Conservation (phyloP, 2,329 filamentous ascomycete genomes). For the Fusarium sterilihyphosum region DNA sequence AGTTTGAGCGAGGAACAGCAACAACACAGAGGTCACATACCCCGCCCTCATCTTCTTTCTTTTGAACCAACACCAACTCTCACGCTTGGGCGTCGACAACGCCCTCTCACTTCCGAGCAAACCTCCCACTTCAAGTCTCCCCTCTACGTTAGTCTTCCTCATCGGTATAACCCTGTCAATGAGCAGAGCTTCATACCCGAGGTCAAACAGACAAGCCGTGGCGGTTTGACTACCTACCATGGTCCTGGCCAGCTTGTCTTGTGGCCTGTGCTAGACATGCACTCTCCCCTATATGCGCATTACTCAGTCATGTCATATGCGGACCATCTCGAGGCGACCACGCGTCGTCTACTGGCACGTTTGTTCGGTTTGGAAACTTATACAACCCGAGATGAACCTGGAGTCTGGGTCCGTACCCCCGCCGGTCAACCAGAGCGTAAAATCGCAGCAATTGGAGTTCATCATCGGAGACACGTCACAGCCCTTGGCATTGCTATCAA, state of each 20-base stretch:
- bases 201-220: conserved; percentile 79
- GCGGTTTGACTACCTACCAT: conserved; percentile 94
- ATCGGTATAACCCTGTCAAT: conserved; percentile 44
- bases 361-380: conserved; percentile 67
- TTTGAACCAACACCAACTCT: conserved; percentile 87
- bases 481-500: conserved; percentile 88
- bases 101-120: conserved; percentile 57
- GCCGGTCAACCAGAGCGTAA: conserved; percentile 64
- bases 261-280: conserved; percentile 91
- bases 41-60: conserved; percentile 78
- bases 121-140: conserved; percentile 55
- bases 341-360: conserved; percentile 70
- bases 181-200: conserved; percentile 57
- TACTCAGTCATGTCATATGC: conserved; percentile 82
- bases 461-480: conserved; percentile 83
- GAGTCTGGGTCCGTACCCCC: conserved; percentile 74
- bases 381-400: conserved; percentile 78
- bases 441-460: conserved; percentile 92
- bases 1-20: conserved; percentile 32
- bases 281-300: conserved; percentile 61
- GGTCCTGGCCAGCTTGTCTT: conserved; percentile 91
- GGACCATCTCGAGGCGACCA: conserved; percentile 77
- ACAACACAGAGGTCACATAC: conserved; percentile 49
- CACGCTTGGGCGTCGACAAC: conserved; percentile 87
- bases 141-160: conserved; percentile 46